Evolutionary conservation across 176 grass and related monocot genomes (phyloP).

Genomic region (Avena sativa): DNA sequence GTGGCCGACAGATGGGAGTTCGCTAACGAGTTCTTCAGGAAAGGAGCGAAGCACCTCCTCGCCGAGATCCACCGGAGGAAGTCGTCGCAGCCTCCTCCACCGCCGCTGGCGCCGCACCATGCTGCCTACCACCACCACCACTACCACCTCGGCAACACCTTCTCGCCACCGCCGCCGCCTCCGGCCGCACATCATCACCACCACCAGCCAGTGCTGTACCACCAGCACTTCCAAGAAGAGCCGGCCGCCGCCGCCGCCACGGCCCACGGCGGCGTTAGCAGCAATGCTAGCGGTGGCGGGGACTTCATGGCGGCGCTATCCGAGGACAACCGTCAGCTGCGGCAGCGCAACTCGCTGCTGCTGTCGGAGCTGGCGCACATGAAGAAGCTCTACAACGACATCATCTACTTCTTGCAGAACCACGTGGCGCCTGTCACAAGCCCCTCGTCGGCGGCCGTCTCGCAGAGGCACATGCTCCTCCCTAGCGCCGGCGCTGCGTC

Average conservation of each 20-base stretch:
- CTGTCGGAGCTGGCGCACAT: slow-evolving; percentile 86
- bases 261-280: not conserved
- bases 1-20: slow-evolving; percentile 97
- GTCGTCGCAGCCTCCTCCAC: slow-evolving; percentile 56
- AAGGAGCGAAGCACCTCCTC: slow-evolving; percentile 89
- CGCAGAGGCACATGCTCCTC: not conserved
- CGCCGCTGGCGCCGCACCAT: slow-evolving; percentile 43
- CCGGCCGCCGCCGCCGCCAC: not conserved
- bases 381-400: slow-evolving; percentile 98
- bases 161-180: slow-evolving; percentile 45
- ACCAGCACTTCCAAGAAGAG: slow-evolving; percentile 50
- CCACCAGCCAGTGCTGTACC: slow-evolving; percentile 35
- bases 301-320: slow-evolving; percentile 80
- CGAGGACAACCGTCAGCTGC: slow-evolving; percentile 84
- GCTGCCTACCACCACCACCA: slow-evolving; percentile 46
- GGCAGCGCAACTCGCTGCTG: slow-evolving; percentile 81
- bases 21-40: slow-evolving; percentile 94
- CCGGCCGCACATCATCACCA: not conserved
- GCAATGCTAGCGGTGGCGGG: not conserved
- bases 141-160: slow-evolving; percentile 48
- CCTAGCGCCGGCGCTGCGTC: not conserved
- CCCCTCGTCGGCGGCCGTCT: slow-evolving; percentile 31
- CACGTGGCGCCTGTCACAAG: slow-evolving; percentile 61
- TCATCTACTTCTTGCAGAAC: slow-evolving; percentile 94
- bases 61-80: slow-evolving; percentile 89